These are phyloP conservation scores for Spergularia azorica DNA, from an alignment of 179 eudicot species.

Conservation along the genomic window DNA sequence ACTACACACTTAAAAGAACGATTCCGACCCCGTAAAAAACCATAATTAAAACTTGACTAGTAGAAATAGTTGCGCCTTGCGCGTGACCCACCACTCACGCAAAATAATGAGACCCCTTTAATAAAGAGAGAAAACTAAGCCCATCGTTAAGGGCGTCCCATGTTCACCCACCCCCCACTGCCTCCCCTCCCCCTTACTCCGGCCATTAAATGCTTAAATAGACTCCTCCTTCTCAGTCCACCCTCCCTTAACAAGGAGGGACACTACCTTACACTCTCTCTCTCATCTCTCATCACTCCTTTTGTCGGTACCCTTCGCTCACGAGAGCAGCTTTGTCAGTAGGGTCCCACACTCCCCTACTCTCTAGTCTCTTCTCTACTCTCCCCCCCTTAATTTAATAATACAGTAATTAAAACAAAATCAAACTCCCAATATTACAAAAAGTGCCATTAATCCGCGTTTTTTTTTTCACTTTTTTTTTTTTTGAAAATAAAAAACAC, in stretches of 20 bases:
- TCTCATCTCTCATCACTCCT: slow-evolving; percentile 21
- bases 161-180: too few relatives aligned
- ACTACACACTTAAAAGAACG: too few relatives aligned
- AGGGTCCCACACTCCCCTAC: slow-evolving; percentile 10
- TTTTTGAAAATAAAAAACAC: background rate
- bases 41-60: too few relatives aligned
- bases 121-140: background rate
- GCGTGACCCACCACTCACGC: slow-evolving; percentile 26
- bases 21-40: too few relatives aligned
- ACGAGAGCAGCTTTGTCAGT: slow-evolving; percentile 19
- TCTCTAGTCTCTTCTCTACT: background rate
- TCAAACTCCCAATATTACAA: too few relatives aligned
- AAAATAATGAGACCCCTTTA: background rate
- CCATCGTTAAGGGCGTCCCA: slow-evolving; percentile 9
- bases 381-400: background rate
- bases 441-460: background rate
- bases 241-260: background rate
- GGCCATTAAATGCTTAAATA: background rate
- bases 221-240: background rate
- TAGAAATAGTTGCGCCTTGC: background rate
- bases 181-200: background rate
- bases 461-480: background rate
- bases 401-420: background rate
- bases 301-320: slow-evolving; percentile 39
- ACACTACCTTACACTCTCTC: slow-evolving; percentile 5